Base-by-base conservation (phyloP, 164 flowering plant genomes). In the Stephania yunnanensis region DNA sequence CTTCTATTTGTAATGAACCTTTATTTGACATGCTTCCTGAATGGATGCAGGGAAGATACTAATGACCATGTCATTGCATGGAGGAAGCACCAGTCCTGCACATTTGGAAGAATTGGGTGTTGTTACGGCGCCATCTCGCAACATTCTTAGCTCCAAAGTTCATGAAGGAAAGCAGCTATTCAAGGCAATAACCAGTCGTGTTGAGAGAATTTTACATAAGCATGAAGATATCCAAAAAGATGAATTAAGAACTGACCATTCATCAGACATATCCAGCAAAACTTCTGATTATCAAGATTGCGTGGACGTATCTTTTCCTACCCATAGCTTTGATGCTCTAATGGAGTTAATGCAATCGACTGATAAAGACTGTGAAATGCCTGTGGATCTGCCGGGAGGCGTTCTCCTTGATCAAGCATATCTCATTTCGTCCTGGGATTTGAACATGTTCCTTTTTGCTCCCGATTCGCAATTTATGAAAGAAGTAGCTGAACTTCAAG, bases 1-100 rank as follows among this genome's bases (percentile, higher is more conserved):
- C 42, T 36, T 36, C 42, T 2, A 2, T 36, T 36, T 36, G 4
- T 36, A 36, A 36, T 36, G 4, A 36, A 36, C 42, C 42, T 36
- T 36, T 4, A 36, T 36, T 36, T 0, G 42, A 36, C 2, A 36
- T 36, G 3, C 42, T 36, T 36, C 42, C 42, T 36, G 3, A 2
- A 36, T 36, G 42, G 73, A 66, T 87, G 84, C 83, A 91, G 98
- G 95, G 61, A 89, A 89, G 76, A 78, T 92, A 82, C 92, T 91
- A 75, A 86, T 93, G 19, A 79, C 85, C 22, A 71, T 89, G 15
- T 89, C 90, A 48, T 74, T 92, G 69, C 86, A 83, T 71, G 90
- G 91, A 75, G 87, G 83, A 82, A 80, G 73, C 67, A 74, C 82
- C n/a, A 80, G 76, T 13, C 69, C 68, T 71, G 68, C 80, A 44